Conservation (phyloP, 306 rosid species). For the Vigna angularis region DNA sequence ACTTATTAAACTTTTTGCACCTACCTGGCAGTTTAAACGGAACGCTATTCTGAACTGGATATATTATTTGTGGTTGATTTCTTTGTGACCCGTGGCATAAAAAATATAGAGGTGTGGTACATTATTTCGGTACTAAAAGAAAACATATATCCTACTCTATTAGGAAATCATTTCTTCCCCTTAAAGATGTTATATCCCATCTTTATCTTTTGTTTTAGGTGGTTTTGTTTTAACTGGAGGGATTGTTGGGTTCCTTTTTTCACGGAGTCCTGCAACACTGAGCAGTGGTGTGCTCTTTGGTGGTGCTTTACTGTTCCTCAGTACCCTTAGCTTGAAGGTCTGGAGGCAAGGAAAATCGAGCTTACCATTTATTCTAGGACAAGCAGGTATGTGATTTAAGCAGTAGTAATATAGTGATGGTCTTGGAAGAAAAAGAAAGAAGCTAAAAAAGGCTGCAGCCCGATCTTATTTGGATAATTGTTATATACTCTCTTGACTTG, state of each 20-base stretch:
- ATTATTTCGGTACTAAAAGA: neutral
- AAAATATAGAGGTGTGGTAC: neutral
- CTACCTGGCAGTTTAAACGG: constrained; percentile 14
- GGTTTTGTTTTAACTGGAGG: constrained; percentile 86
- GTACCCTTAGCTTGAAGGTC: constrained; percentile 86
- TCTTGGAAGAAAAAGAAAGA: constrained; percentile 4
- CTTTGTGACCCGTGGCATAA: constrained; percentile 19
- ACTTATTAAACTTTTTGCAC: constrained; percentile 26
- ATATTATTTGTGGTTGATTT: constrained; percentile 24
- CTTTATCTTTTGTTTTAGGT: constrained; percentile 53
- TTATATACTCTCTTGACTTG: constrained; percentile 32
- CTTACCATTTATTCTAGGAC: constrained; percentile 85
- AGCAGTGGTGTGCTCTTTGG: constrained; percentile 72
- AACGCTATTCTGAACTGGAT: constrained; percentile 2
- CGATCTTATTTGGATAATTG: constrained; percentile 25
- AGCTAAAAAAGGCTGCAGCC: constrained; percentile 14
- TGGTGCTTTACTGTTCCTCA: constrained; percentile 86
- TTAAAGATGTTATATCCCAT: constrained; percentile 20
- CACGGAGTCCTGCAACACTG: constrained; percentile 74
- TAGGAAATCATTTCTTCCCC: neutral
- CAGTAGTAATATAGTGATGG: neutral
- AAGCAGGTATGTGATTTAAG: constrained; percentile 68
- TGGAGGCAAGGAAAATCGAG: constrained; percentile 97
- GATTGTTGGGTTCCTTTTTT: constrained; percentile 68
- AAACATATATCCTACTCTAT: neutral